A percentile compares a stretch with the other conserved stretches of the same genome.
phyloP scores from a whole-genome alignment of 495 filamentous ascomycete species.

The Durotheca rogersii region DNA sequence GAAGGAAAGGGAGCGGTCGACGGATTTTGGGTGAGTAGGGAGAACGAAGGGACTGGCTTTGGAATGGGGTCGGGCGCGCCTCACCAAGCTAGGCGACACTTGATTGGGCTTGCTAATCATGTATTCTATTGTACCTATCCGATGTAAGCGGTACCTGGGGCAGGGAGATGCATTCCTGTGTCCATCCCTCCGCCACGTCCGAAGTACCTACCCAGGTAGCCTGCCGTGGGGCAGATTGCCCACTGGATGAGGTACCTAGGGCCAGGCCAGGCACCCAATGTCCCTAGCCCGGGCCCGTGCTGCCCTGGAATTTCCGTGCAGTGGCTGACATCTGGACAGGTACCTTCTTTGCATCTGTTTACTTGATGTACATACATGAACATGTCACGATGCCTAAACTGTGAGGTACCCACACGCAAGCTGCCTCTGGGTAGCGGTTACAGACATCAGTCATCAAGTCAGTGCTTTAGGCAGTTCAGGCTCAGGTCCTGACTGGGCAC shows the following conservation, averaged over 20 bases:
- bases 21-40: constrained; percentile 21
- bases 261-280: too few relatives aligned
- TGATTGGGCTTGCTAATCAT: constrained; percentile 10
- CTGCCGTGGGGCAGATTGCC: background rate
- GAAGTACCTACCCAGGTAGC: background rate
- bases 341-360: too few relatives aligned
- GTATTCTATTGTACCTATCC: background rate
- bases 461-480: too few relatives aligned
- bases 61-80: constrained; percentile 34
- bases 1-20: constrained; percentile 23
- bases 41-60: constrained; percentile 21
- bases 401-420: too few relatives aligned
- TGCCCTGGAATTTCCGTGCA: too few relatives aligned
- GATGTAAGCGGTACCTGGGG: background rate
- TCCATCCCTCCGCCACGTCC: background rate
- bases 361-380: too few relatives aligned
- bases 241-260: constrained; percentile 15
- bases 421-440: too few relatives aligned
- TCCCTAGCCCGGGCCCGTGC: too few relatives aligned
- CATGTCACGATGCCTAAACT: too few relatives aligned
- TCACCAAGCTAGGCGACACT: constrained; percentile 29
- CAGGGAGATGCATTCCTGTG: too few relatives aligned
- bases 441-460: too few relatives aligned
- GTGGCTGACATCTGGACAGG: constrained; percentile 15
- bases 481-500: too few relatives aligned